Base-by-base conservation (phyloP, 768 basidiomycete species). In the Boletus subparvulus region DNA sequence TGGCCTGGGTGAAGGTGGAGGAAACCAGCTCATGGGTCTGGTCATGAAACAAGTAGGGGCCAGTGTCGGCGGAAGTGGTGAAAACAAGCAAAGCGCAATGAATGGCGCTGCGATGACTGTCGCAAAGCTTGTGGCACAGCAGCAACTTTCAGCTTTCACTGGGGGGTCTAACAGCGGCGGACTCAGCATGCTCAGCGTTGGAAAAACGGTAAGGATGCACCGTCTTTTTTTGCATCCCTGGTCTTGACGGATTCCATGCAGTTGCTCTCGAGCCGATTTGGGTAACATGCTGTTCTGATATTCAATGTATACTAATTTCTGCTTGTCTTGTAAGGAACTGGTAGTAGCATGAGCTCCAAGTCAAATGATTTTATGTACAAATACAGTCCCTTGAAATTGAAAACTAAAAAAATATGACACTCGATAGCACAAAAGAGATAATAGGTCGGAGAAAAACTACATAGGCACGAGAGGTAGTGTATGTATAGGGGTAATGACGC, bases 101-200 rank as follows among this genome's bases (percentile, higher is more conserved):
- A 91, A 89, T 55, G 82, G 88, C 13, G 93, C 93, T 44, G 91
- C 87, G 4, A 86, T 87, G 84, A 93, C 88, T 0, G 83, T 90
- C 55, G 86, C 92, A 82, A 93, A 94, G 75, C 75, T 94, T 40
- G 66, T 93, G 43, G 83, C 91, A 6, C 84, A 89, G 66, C 85
- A 87, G 71, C 63, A 77, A 78, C 60, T 75, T 70, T 30, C 68
- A 3, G 5, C 44, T 40, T 59, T 74, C 1, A 75, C 71, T 17
- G 87, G 85, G 4, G 88, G 90, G 0, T 75, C 82, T 14, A 80
- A 83, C 66, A 90, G 88, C 21, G 88, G 90, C 40, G 90, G 90
- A 1, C 68, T 94, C 41, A 67, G 84, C 41, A 67, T 80, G 13
- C 64, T 94, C 52, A 74, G 86, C 75, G 65, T 81, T 41, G 72